Conservation (phyloP, 1,284 basidiomycete species). For the Rhodotorula glutinis region DNA sequence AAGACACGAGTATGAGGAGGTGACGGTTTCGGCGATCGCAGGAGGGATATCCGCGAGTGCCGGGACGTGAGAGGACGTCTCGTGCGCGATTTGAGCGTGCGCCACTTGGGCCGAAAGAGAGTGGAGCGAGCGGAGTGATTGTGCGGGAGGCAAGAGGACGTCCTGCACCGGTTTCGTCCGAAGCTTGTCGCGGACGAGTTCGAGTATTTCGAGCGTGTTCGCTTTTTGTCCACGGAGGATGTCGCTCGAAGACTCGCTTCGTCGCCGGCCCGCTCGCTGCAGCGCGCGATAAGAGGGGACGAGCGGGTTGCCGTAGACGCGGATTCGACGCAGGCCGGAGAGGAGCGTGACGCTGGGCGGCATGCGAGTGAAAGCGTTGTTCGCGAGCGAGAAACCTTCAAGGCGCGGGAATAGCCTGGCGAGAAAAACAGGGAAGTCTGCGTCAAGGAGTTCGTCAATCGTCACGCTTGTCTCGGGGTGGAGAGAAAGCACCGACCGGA, state of each 20-base stretch:
- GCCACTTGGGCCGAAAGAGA: neutral
- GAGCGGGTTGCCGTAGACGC: constrained; percentile 26
- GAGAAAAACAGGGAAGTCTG: constrained; percentile 27
- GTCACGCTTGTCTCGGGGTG: neutral
- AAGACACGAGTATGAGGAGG: constrained; percentile 9
- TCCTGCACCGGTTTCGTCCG: too few relatives aligned
- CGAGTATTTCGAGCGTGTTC: too few relatives aligned
- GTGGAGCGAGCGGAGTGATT: neutral
- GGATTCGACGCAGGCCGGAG: constrained; percentile 23
- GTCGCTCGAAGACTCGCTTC: neutral
- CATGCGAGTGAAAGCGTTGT: constrained; percentile 27
- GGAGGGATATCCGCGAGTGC: neutral
- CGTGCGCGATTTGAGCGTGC: neutral
- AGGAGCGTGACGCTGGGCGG: constrained; percentile 22
- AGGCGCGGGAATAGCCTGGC: constrained; percentile 17
- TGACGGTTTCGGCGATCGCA: constrained; percentile 2
- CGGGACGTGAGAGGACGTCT: too few relatives aligned
- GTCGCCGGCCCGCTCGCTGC: neutral
- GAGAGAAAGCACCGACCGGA: too few relatives aligned
- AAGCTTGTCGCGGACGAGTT: too few relatives aligned
- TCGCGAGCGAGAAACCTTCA: constrained; percentile 32
- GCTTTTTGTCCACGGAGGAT: neutral
- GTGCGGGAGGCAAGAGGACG: too few relatives aligned
- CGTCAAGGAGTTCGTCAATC: neutral
- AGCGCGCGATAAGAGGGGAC: constrained; percentile 8